phyloP scores from a whole-genome alignment of 2,329 filamentous ascomycete species.

The Didymella glomerata region DNA sequence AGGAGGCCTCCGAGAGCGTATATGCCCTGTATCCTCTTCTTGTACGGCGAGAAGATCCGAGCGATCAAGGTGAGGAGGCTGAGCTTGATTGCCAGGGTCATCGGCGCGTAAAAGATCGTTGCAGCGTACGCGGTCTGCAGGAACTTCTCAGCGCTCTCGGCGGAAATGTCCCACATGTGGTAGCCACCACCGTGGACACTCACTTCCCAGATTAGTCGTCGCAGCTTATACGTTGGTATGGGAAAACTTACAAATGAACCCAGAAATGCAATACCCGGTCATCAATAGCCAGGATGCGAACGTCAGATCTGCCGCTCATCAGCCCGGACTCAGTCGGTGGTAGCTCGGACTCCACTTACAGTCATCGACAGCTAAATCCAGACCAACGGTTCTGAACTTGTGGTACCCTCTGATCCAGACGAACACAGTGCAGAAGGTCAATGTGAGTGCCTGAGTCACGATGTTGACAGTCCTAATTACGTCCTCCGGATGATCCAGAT shows the following conservation, averaged over 20 bases:
- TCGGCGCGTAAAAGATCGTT: conserved; percentile 32
- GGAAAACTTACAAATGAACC: conserved; percentile 8
- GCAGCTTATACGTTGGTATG: not conserved
- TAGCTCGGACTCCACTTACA: conserved; percentile 16
- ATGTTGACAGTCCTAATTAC: conserved; percentile 23
- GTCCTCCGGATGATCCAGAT: conserved; percentile 21
- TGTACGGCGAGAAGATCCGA: conserved; percentile 31
- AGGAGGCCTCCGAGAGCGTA: conserved; percentile 26
- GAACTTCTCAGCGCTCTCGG: conserved; percentile 6
- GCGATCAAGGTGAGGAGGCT: conserved; percentile 37
- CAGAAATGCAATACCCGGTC: conserved; percentile 21
- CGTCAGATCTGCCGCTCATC: conserved; percentile 13
- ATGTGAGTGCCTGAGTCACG: conserved; percentile 21
- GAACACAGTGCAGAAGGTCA: conserved; percentile 19
- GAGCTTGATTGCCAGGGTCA: conserved; percentile 33
- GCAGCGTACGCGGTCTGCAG: conserved; percentile 19
- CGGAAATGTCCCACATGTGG: conserved; percentile 24
- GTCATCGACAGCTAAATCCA: conserved; percentile 21
- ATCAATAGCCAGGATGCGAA: conserved; percentile 19
- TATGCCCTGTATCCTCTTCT: conserved; percentile 22
- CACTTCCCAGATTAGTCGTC: conserved; percentile 9
- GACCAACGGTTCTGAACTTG: conserved; percentile 15
- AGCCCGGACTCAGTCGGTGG: not conserved
- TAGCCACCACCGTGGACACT: conserved; percentile 23
- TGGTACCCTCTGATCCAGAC: conserved; percentile 22